Base-by-base conservation (phyloP, 495 filamentous ascomycete genomes). In the Penicilliopsis zonata region DNA sequence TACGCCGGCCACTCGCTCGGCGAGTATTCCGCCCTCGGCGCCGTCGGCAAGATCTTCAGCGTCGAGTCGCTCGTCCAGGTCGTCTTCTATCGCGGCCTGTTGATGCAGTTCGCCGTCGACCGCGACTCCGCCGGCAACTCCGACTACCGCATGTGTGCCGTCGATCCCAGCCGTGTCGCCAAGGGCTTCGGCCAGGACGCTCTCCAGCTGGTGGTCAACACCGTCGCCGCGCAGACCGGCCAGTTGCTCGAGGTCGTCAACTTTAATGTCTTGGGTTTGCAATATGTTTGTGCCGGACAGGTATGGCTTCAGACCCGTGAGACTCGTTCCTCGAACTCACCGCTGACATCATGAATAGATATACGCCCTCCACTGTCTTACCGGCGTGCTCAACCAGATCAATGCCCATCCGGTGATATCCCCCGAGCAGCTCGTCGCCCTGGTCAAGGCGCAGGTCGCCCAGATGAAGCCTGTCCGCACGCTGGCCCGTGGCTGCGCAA, bases 401-500 rank as follows among this genome's bases (percentile, higher is more conserved):
- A 18, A 38, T 9, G 21, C 37, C 8, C 24, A 35, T 9, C 9
- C 3, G 2, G 5, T 46, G 17, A 42, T 36, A n/a, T n/a, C n/a
- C n/a, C n/a, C n/a, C 18, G 9, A 13, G 1, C n/a, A 28, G 7
- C 27, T 42, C 4, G 9, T 36, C 5, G 21, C 20, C 1, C 21
- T 38, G 12, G 33, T 33, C 4, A 28, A 34, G 7, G 15, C 21
- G 5, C 38, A 42, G 2, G 28, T 41, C 9, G 26, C n/a, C 9
- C 49, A 46, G 2, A 50, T 52, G 8, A 31, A 36, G 9, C 42
- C 57, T 2, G 17, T 38, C 12, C 48, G 45, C 21, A 24, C 83
- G 15, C 74, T 98, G 25, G 74, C 95, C 61, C 85, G 90, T 43
- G 90, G 90, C 23, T 94, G 94, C 46, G 90, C 90, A 29, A 95